Evolutionary conservation across 768 basidiomycete species (phyloP).

Genomic region (Russula abietina): DNA sequence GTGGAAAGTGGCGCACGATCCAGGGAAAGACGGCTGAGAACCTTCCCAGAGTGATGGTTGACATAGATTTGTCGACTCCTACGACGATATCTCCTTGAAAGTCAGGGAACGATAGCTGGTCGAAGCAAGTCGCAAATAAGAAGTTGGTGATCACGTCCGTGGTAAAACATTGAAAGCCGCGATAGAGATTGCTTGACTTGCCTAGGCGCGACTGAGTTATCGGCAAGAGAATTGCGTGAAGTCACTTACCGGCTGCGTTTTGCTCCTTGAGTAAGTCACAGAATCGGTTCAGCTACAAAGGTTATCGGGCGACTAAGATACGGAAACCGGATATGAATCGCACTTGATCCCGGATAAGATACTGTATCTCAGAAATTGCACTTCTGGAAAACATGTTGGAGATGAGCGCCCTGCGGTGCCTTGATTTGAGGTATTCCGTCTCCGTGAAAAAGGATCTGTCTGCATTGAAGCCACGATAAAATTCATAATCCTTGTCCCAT

Average conservation of each 20-base stretch:
- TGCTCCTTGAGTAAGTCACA: conserved; percentile 13
- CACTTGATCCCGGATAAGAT: conserved; percentile 33
- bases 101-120: conserved; percentile 31
- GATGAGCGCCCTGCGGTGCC: conserved; percentile 31
- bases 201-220: background rate
- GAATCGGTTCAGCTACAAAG: conserved; percentile 33
- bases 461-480: too few relatives aligned
- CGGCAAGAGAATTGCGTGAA: too few relatives aligned
- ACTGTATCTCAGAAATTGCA: conserved; percentile 34
- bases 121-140: conserved; percentile 35
- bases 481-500: too few relatives aligned
- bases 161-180: conserved; percentile 39
- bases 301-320: background rate
- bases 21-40: background rate
- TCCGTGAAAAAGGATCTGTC: conserved; percentile 18
- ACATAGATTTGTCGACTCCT: conserved; percentile 31
- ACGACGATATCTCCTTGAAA: conserved; percentile 36
- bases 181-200: conserved; percentile 34
- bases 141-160: conserved; percentile 42
- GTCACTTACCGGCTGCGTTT: conserved; percentile 5
- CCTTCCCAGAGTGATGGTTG: conserved; percentile 24
- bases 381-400: conserved; percentile 37
- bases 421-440: conserved; percentile 33
- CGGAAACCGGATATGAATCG: background rate
- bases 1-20: conserved; percentile 3